phyloP scores from a whole-genome alignment of 306 rosid genomes.

The Argentina anserina region DNA sequence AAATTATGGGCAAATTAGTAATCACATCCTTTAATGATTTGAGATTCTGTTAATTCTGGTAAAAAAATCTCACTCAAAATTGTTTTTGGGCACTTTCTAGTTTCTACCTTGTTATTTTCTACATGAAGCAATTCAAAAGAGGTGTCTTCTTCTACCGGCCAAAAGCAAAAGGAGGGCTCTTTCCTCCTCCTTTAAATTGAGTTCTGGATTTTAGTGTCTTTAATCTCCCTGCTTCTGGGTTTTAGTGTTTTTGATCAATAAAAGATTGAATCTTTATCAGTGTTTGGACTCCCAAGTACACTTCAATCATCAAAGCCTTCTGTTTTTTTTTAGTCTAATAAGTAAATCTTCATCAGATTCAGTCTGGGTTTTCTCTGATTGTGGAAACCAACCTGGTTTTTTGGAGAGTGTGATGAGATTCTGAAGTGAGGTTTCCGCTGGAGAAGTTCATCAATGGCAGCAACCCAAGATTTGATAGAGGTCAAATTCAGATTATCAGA shows the following conservation, averaged over 20 bases:
- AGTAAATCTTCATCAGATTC: slow-evolving; percentile 16
- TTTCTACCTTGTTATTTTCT: slow-evolving; percentile 22
- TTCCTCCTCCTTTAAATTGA: slow-evolving; percentile 8
- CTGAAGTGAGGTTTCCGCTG: slow-evolving; percentile 23
- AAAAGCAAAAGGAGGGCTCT: not conserved
- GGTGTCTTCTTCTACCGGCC: slow-evolving; percentile 1
- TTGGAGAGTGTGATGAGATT: slow-evolving; percentile 25
- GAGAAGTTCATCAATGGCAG: slow-evolving; percentile 29
- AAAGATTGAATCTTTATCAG: slow-evolving; percentile 18
- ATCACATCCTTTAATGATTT: slow-evolving; percentile 11
- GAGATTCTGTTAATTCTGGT: slow-evolving; percentile 40
- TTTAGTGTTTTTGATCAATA: slow-evolving; percentile 6
- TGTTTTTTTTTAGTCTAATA: slow-evolving; percentile 10
- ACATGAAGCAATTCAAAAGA: slow-evolving; percentile 21
- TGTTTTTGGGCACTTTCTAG: slow-evolving; percentile 7
- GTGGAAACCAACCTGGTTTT: slow-evolving; percentile 9
- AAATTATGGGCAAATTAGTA: slow-evolving; percentile 14
- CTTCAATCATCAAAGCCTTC: slow-evolving; percentile 2
- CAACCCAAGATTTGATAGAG: slow-evolving; percentile 38
- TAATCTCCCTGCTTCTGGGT: slow-evolving; percentile 17
- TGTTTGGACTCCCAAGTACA: not conserved
- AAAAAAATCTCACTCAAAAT: slow-evolving; percentile 15
- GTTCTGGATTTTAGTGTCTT: not conserved
- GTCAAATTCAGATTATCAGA: slow-evolving; percentile 42
- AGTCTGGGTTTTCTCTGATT: slow-evolving; percentile 25